Conservation (phyloP, 306 rosid species). For the Hippophae gyantsensis region DNA sequence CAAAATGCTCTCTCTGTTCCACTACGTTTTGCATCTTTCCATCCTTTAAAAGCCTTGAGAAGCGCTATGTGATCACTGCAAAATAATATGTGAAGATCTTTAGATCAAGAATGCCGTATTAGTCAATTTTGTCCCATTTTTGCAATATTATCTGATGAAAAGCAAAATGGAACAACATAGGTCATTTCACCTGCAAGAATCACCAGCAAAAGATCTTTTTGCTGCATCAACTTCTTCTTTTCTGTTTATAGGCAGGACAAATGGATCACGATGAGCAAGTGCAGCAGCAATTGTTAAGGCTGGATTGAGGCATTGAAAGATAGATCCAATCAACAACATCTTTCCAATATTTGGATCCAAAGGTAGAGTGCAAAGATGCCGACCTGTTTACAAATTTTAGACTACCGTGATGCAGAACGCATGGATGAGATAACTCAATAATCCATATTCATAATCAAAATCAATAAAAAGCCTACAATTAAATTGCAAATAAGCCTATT, state of each 20-base stretch:
- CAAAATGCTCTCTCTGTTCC: constrained; percentile 61
- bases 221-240: constrained; percentile 95
- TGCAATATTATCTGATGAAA: too few species aligned
- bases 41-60: constrained; percentile 90
- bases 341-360: constrained; percentile 97
- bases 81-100: constrained; percentile 12
- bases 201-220: constrained; percentile 70
- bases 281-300: constrained; percentile 93
- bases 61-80: constrained; percentile 90
- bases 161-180: not conserved
- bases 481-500: too few species aligned
- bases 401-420: too few species aligned
- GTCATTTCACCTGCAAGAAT: constrained; percentile 73
- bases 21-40: constrained; percentile 75
- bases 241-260: constrained; percentile 73
- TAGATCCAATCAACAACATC: constrained; percentile 97
- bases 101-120: constrained; percentile 10
- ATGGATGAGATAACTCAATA: too few species aligned
- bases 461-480: too few species aligned
- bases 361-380: constrained; percentile 84
- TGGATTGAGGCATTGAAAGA: constrained; percentile 93
- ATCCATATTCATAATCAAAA: too few species aligned
- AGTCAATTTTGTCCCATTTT: constrained; percentile 4
- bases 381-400: constrained; percentile 41
- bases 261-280: constrained; percentile 88